Percentiles rank a stretch among this genome's conserved stretches.
Evolutionary conservation across 2,329 filamentous ascomycete species (phyloP).

Genomic region (Drechslerella coelobrocha): DNA sequence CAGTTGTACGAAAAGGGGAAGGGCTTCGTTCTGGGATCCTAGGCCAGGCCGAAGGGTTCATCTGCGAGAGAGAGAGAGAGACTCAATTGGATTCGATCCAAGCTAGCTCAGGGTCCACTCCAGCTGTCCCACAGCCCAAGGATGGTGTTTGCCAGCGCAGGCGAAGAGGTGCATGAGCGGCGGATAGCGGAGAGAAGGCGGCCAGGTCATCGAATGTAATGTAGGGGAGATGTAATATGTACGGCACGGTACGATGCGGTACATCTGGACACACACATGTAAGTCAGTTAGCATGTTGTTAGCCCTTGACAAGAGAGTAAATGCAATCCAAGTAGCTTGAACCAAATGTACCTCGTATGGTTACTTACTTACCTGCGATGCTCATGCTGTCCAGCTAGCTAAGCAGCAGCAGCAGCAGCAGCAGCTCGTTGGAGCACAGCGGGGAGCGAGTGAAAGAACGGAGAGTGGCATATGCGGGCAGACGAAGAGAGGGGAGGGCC

Average conservation of each 20-base stretch:
- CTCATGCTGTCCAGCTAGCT: neutral
- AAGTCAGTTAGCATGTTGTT: neutral
- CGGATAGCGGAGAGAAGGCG: slow-evolving; percentile 30
- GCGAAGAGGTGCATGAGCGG: slow-evolving; percentile 31
- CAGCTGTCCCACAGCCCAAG: slow-evolving; percentile 7
- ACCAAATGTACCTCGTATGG: too few relatives aligned
- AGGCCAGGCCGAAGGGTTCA: slow-evolving; percentile 5
- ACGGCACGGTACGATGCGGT: slow-evolving; percentile 1
- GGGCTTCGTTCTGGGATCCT: slow-evolving; percentile 32
- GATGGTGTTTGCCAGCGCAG: slow-evolving; percentile 19
- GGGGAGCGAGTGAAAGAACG: neutral
- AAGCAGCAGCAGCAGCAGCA: too few relatives aligned
- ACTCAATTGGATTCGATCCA: slow-evolving; percentile 4
- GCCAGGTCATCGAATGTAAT: slow-evolving; percentile 43
- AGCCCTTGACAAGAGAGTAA: neutral
- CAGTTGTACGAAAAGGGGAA: slow-evolving; percentile 42
- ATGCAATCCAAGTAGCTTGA: too few relatives aligned
- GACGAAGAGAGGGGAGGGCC: neutral
- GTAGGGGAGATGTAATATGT: neutral
- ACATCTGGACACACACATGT: neutral
- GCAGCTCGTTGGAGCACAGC: too few relatives aligned
- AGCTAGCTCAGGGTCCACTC: slow-evolving; percentile 30
- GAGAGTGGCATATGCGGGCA: neutral
- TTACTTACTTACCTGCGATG: neutral
- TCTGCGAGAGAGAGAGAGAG: slow-evolving; percentile 12